Conservation (phyloP, 2,329 filamentous ascomycete species). For the Annulohypoxylon truncatum region DNA sequence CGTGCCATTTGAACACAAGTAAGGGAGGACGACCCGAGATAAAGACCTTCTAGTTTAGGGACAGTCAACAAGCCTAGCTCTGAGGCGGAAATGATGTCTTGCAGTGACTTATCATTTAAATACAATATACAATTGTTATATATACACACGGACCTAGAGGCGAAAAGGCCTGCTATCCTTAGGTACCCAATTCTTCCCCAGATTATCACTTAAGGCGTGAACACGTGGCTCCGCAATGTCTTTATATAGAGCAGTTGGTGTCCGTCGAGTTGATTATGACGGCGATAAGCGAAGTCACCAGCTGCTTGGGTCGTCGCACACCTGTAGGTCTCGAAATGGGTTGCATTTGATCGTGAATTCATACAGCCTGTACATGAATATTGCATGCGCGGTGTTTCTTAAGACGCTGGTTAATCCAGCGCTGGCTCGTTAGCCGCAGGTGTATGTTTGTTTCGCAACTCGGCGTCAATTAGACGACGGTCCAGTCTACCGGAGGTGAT, state of each 20-base stretch:
- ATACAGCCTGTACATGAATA: background rate
- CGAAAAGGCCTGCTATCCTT: background rate
- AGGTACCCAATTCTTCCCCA: background rate
- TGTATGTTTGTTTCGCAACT: background rate
- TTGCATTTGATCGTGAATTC: background rate
- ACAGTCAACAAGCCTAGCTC: background rate
- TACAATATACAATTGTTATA: background rate
- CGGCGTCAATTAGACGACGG: conserved; percentile 23
- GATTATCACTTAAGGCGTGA: background rate
- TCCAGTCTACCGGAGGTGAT: background rate
- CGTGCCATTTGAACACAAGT: conserved; percentile 1
- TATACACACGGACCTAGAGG: background rate
- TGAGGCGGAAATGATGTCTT: background rate
- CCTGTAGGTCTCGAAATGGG: background rate
- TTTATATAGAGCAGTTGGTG: background rate
- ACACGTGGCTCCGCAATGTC: conserved; percentile 13
- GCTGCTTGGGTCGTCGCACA: conserved; percentile 3
- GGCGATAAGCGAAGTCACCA: conserved; percentile 11
- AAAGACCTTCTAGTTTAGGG: background rate
- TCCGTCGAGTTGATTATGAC: background rate
- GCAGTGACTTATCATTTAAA: background rate
- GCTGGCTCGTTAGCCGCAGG: conserved; percentile 28
- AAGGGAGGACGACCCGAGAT: conserved; percentile 12
- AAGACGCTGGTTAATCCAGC: background rate
- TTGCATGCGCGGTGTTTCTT: background rate